A percentile compares a stretch with the other conserved stretches of the same genome.
phyloP scores from a whole-genome alignment of 495 filamentous ascomycete species.

The Penicillium salamii region DNA sequence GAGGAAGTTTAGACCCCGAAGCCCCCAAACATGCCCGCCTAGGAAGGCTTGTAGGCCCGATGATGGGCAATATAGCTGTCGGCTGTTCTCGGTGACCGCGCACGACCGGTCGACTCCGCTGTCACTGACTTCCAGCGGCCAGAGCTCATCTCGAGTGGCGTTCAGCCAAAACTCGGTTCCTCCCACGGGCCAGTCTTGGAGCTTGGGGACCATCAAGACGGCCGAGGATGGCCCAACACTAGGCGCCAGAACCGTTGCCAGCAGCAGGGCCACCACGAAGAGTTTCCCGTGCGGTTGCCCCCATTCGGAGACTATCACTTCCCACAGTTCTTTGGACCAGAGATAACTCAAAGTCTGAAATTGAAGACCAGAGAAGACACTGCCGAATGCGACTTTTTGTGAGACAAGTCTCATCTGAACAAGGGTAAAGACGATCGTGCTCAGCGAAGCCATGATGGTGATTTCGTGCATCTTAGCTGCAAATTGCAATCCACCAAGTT shows the following conservation, averaged over 20 bases:
- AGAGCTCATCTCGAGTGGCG: conserved; percentile 17
- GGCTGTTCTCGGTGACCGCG: no score
- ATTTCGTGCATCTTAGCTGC: conserved; percentile 26
- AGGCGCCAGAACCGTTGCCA: conserved; percentile 12
- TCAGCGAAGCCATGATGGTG: conserved; percentile 19
- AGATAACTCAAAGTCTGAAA: conserved; percentile 19
- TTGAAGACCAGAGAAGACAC: conserved; percentile 20
- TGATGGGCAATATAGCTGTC: no score
- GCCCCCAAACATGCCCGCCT: no score
- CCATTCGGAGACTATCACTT: neutral
- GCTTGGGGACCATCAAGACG: conserved; percentile 15
- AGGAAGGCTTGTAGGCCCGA: no score
- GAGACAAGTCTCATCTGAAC: conserved; percentile 5
- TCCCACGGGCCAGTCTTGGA: conserved; percentile 20
- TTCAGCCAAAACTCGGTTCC: conserved; percentile 24
- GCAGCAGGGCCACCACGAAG: neutral
- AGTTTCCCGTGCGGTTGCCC: neutral
- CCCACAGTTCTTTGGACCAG: conserved; percentile 27
- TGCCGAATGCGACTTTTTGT: conserved; percentile 16
- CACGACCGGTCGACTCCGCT: no score
- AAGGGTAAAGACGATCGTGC: conserved; percentile 16
- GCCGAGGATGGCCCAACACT: conserved; percentile 20
- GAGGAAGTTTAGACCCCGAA: no score
- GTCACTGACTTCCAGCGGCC: conserved; percentile 7
- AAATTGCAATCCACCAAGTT: conserved; percentile 14